These are phyloP conservation scores for Teratosphaeria gauchensis DNA, from an alignment of 2,329 filamentous ascomycete species.

Conservation along the genomic window DNA sequence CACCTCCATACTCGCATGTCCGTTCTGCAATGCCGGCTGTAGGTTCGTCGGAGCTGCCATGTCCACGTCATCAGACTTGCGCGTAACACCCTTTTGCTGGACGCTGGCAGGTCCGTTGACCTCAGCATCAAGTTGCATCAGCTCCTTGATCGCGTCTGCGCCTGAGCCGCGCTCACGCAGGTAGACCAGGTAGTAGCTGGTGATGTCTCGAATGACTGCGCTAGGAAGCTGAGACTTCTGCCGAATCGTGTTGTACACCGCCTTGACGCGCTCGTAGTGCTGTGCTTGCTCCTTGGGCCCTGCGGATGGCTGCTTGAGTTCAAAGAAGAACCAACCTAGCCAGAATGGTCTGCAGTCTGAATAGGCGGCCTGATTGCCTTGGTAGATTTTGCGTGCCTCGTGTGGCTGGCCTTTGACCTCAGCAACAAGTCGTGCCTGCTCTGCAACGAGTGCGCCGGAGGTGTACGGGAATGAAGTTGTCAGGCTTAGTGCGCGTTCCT, in stretches of 20 bases:
- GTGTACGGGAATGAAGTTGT: conserved; percentile 47
- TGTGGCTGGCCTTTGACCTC: conserved; percentile 67
- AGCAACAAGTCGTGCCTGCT: conserved; percentile 82
- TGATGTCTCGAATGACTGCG: conserved; percentile 62
- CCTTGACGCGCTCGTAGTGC: conserved; percentile 66
- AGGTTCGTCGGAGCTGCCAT: background rate
- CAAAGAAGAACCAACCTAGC: conserved; percentile 80
- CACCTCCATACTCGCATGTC: background rate
- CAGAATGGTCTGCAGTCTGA: conserved; percentile 81
- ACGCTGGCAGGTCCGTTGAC: conserved; percentile 58
- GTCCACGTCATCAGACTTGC: background rate
- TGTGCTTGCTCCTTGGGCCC: conserved; percentile 49
- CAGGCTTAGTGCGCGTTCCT: conserved; percentile 58
- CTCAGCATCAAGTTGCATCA: conserved; percentile 71
- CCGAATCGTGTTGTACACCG: conserved; percentile 66
- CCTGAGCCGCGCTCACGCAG: conserved; percentile 66
- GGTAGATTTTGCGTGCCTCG: conserved; percentile 74
- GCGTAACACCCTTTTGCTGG: background rate
- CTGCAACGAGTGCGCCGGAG: conserved; percentile 77
- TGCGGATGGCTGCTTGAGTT: conserved; percentile 70
- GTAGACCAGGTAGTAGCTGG: conserved; percentile 62
- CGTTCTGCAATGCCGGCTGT: background rate
- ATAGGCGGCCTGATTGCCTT: conserved; percentile 74
- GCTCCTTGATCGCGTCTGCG: conserved; percentile 77
- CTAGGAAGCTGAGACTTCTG: conserved; percentile 61